Conservation (phyloP, 1,284 basidiomycete genomes). For the Stygiomarasmius scandens region DNA sequence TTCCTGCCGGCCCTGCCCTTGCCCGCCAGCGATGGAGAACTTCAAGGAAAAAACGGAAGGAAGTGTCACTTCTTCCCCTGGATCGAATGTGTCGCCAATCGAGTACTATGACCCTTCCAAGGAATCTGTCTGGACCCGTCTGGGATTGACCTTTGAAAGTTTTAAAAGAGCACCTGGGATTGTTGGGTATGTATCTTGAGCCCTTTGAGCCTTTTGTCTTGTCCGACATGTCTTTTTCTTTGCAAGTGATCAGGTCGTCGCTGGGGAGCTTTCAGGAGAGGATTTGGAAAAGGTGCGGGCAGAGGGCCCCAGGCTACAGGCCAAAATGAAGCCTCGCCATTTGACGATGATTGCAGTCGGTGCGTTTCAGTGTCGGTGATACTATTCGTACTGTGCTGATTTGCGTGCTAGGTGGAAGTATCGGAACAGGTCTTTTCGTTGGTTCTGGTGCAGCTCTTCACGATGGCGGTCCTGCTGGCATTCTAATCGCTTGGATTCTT, state of each 20-base stretch:
- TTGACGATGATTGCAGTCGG: conserved; percentile 50
- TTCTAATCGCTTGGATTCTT: conserved; percentile 45
- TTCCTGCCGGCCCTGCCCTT: neutral
- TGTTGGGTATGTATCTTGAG: conserved; percentile 37
- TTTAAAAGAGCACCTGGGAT: conserved; percentile 48
- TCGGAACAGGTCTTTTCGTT: conserved; percentile 57
- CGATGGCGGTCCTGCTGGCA: conserved; percentile 42
- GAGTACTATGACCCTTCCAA: conserved; percentile 46
- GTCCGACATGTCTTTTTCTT: neutral
- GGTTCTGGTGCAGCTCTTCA: conserved; percentile 49
- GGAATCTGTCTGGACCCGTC: conserved; percentile 41
- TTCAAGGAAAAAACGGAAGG: conserved; percentile 5
- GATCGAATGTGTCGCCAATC: neutral
- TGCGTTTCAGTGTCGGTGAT: conserved; percentile 20
- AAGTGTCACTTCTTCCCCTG: neutral
- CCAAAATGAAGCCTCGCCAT: conserved; percentile 50
- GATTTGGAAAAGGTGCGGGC: conserved; percentile 37
- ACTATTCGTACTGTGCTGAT: no score
- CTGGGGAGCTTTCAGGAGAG: conserved; percentile 34
- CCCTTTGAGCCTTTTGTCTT: neutral
- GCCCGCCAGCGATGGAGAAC: neutral
- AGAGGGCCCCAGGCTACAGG: conserved; percentile 46
- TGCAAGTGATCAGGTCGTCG: conserved; percentile 37
- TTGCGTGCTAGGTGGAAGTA: conserved; percentile 41
- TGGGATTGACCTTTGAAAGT: conserved; percentile 42